Conservation (phyloP, 2,329 filamentous ascomycete genomes). For the Dichotomopilus funicola region DNA sequence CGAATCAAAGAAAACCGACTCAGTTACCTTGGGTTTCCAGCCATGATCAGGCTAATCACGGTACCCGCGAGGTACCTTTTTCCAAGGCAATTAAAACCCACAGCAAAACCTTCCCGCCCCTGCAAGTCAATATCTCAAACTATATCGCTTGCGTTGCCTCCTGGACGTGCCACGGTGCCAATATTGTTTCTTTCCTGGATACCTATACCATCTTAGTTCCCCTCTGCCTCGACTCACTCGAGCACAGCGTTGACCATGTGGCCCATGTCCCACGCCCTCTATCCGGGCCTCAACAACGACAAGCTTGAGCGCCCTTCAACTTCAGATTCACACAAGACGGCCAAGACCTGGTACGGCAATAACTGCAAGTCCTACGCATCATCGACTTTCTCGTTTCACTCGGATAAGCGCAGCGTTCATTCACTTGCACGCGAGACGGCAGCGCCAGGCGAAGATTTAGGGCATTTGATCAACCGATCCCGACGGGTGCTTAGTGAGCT, state of each 20-base stretch:
- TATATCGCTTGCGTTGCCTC: background rate
- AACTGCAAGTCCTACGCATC: constrained; percentile 1
- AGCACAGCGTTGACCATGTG: background rate
- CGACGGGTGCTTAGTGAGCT: background rate
- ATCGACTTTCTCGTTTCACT: background rate
- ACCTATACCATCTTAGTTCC: background rate
- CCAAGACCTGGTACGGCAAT: background rate
- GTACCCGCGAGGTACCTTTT: background rate
- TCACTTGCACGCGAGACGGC: background rate
- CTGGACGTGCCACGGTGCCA: background rate
- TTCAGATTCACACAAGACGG: background rate
- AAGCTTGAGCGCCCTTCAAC: background rate
- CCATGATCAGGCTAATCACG: background rate
- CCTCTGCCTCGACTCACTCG: background rate
- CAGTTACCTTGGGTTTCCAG: background rate
- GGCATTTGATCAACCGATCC: background rate
- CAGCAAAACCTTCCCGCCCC: background rate
- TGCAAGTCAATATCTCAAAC: background rate
- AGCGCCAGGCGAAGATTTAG: background rate
- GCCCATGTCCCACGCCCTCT: constrained; percentile 5
- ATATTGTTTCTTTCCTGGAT: background rate
- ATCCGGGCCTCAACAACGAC: background rate
- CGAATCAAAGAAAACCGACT: background rate
- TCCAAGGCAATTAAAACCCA: background rate
- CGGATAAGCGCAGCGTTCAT: background rate